phyloP scores from a whole-genome alignment of 345 rosid species.

The Cardiospermum halicacabum region DNA sequence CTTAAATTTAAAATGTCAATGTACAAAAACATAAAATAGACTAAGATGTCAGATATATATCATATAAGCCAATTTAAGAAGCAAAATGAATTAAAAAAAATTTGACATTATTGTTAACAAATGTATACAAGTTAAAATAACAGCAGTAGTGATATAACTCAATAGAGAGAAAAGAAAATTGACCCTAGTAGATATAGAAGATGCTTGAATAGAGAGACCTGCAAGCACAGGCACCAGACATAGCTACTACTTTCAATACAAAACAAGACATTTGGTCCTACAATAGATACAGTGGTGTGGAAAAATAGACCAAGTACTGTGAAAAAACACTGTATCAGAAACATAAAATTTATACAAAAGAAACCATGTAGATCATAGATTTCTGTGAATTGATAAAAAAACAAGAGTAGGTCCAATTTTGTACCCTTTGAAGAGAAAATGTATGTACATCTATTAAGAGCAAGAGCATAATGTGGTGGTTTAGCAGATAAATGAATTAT shows the following conservation, averaged over 20 bases:
- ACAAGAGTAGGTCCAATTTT: conserved; percentile 10
- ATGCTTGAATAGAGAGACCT: too few relatives aligned
- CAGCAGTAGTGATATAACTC: too few relatives aligned
- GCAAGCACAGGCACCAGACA: background rate
- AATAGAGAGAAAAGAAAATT: too few relatives aligned
- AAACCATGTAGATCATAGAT: background rate
- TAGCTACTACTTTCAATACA: conserved; percentile 14
- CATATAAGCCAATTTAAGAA: too few relatives aligned
- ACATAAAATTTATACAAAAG: background rate
- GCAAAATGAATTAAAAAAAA: too few relatives aligned
- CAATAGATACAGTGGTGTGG: background rate
- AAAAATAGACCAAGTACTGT: background rate
- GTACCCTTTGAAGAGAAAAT: background rate
- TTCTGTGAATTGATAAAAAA: conserved; percentile 5
- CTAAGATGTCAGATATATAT: background rate
- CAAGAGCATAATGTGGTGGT: background rate
- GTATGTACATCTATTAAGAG: background rate
- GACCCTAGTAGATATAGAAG: too few relatives aligned
- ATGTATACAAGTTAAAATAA: too few relatives aligned
- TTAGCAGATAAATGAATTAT: too few relatives aligned
- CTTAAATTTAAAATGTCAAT: too few relatives aligned
- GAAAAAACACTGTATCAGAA: too few relatives aligned
- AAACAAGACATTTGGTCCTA: conserved; percentile 27
- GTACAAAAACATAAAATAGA: too few relatives aligned
- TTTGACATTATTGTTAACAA: too few relatives aligned